Evolutionary conservation across 1,284 basidiomycete species (phyloP).

Genomic region (Caloboletus firmus): DNA sequence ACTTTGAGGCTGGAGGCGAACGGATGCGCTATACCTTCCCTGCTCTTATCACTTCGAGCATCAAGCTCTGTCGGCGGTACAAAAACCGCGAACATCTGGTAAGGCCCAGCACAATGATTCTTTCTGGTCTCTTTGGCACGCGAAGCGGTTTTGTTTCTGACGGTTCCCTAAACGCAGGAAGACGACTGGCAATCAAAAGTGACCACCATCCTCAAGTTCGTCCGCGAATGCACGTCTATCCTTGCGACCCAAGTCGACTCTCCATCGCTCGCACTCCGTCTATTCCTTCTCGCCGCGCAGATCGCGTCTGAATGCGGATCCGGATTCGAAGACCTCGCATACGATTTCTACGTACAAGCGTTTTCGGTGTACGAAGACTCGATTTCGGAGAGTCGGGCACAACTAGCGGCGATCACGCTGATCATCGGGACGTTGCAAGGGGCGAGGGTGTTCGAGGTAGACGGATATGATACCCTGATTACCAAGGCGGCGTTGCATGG

Average conservation of each 20-base stretch:
- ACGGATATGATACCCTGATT: slow-evolving; percentile 94
- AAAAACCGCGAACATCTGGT: slow-evolving; percentile 73
- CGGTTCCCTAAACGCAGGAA: slow-evolving; percentile 48
- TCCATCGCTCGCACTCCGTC: slow-evolving; percentile 82
- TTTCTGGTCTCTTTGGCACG: background rate
- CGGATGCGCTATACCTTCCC: slow-evolving; percentile 94
- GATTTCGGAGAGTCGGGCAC: slow-evolving; percentile 89
- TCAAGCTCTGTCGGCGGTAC: slow-evolving; percentile 88
- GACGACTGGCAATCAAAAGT: slow-evolving; percentile 83
- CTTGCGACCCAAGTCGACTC: slow-evolving; percentile 90
- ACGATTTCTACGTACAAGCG: slow-evolving; percentile 94
- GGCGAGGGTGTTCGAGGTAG: slow-evolving; percentile 81
- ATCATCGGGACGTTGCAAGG: slow-evolving; percentile 87
- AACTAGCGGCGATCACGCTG: slow-evolving; percentile 89
- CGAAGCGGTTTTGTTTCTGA: background rate
- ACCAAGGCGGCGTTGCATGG: slow-evolving; percentile 95
- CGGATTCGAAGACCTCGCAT: slow-evolving; percentile 85
- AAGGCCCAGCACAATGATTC: background rate
- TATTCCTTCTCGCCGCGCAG: slow-evolving; percentile 93
- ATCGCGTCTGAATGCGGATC: slow-evolving; percentile 84
- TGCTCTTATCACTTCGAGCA: slow-evolving; percentile 85
- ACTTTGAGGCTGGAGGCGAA: slow-evolving; percentile 89
- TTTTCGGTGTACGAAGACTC: slow-evolving; percentile 95
- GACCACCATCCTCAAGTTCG: slow-evolving; percentile 84
- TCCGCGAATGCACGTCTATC: slow-evolving; percentile 87